Base-by-base conservation (phyloP, 208 protist genomes). In the Leishmania guyanensis region DNA sequence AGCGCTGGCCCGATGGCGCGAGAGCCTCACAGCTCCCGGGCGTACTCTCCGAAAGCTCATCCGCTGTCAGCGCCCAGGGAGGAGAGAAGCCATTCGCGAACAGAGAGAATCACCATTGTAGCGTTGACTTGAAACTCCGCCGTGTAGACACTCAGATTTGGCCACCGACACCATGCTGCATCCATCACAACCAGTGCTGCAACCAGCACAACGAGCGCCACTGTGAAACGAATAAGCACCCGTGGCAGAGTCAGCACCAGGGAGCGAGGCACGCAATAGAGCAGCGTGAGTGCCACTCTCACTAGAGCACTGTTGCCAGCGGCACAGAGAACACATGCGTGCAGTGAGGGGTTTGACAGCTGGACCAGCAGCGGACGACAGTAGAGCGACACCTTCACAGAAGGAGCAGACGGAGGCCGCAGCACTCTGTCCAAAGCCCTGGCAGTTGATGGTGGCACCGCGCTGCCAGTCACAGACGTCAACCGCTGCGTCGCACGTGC, bases 361-460 rank as follows among this genome's bases (percentile, higher is more conserved):
- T 79, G 80, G 2, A 84, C 66, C 36, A 84, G 74, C 53, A 84
- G 39, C 53, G 80, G 80, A 36, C 80, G 73, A 43, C 80, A 84
- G 54, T 84, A 84, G 20, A 84, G 80, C 20, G 80, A 65, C 17
- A 84, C 80, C 39, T 72, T 29, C n/a, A 84, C 33, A 12, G 54
- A 1, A 17, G 54, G 8, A 66, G 58, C 12, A n/a, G 60, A 50
- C 20, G 39, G n/a, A 39, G 75, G n/a, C 16, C 22, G 39, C 20
- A 29, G 39, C 14, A 29, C 48, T 46, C 36, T 20, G 4, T 5
- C 26, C 68, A 14, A 29, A 20, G 9, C 1, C 0, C 68, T 1
- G 26, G 46, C 22, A 20, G 68, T 6, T 46, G 68, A 22, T 9
- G 9, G 68, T 20, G 22, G 46, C 17, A 1, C 39, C 26, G 9